These are phyloP conservation scores for Fusarium camptoceras DNA, from an alignment of 2,329 filamentous ascomycete genomes.

Conservation along the genomic window DNA sequence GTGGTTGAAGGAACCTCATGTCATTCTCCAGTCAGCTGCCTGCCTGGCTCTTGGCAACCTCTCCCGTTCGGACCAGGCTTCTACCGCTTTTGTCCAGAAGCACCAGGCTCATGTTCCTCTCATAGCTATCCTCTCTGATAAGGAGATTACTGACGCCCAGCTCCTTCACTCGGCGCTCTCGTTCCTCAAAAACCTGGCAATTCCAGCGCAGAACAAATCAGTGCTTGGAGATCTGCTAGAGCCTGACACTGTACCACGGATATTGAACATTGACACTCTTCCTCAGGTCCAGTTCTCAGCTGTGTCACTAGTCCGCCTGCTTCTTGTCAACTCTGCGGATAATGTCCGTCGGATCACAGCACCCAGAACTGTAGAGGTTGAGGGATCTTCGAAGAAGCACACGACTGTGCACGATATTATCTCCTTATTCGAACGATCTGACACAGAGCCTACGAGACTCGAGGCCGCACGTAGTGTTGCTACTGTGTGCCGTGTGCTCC, in stretches of 20 bases:
- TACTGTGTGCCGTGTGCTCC: slow-evolving; percentile 66
- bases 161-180: slow-evolving; percentile 68
- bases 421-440: slow-evolving; percentile 53
- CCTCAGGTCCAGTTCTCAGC: slow-evolving; percentile 71
- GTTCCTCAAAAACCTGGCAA: slow-evolving; percentile 74
- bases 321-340: slow-evolving; percentile 63
- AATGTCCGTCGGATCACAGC: slow-evolving; percentile 65
- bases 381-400: slow-evolving; percentile 38
- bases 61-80: slow-evolving; percentile 67
- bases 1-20: slow-evolving; percentile 60
- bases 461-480: slow-evolving; percentile 68
- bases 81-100: slow-evolving; percentile 61
- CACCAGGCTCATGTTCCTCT: slow-evolving; percentile 59
- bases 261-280: slow-evolving; percentile 64
- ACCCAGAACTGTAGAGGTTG: slow-evolving; percentile 52
- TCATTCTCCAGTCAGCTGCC: slow-evolving; percentile 65
- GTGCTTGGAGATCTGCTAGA: slow-evolving; percentile 62
- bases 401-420: slow-evolving; percentile 55
- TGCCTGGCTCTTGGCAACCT: slow-evolving; percentile 73
- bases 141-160: slow-evolving; percentile 58
- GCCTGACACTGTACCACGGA: slow-evolving; percentile 60
- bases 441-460: slow-evolving; percentile 65
- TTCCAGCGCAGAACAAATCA: slow-evolving; percentile 66
- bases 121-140: slow-evolving; percentile 57
- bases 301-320: slow-evolving; percentile 67